Percentiles rank a stretch among this genome's conserved stretches.
Conservation (phyloP, 1,139 yeast genomes). For the Hansenula lynferdii region DNA sequence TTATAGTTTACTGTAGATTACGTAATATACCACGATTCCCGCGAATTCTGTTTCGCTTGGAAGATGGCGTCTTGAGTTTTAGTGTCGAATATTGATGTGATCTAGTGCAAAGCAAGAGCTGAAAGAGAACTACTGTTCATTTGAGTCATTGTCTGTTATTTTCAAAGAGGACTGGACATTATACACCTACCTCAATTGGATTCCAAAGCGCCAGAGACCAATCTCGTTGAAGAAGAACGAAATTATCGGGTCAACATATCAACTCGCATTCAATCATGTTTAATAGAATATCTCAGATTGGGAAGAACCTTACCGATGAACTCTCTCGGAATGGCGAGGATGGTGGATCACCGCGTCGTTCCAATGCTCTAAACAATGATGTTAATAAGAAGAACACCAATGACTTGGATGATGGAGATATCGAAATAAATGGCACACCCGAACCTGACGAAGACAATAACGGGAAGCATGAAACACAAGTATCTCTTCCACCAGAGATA, state of each 20-base stretch:
- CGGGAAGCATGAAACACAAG: background rate
- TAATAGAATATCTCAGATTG: conserved; percentile 52
- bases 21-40: too few relatives aligned
- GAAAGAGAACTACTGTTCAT: too few relatives aligned
- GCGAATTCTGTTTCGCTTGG: too few relatives aligned
- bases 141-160: too few relatives aligned
- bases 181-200: too few relatives aligned
- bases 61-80: too few relatives aligned
- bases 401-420: background rate
- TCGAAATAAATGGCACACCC: background rate
- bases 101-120: too few relatives aligned
- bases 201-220: too few relatives aligned
- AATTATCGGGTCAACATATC: conserved; percentile 2
- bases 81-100: too few relatives aligned
- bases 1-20: too few relatives aligned
- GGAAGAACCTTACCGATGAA: conserved; percentile 66
- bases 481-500: conserved; percentile 46
- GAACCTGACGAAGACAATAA: conserved; percentile 4
- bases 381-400: background rate
- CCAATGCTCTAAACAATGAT: background rate
- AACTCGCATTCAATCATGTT: conserved; percentile 38
- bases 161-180: too few relatives aligned
- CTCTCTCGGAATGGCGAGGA: conserved; percentile 31
- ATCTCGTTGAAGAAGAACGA: background rate
- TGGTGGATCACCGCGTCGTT: conserved; percentile 17